These are phyloP conservation scores for Phycomyces blakesleeanus DNA, from an alignment of 192 early-diverging fungal species.

Conservation along the genomic window DNA sequence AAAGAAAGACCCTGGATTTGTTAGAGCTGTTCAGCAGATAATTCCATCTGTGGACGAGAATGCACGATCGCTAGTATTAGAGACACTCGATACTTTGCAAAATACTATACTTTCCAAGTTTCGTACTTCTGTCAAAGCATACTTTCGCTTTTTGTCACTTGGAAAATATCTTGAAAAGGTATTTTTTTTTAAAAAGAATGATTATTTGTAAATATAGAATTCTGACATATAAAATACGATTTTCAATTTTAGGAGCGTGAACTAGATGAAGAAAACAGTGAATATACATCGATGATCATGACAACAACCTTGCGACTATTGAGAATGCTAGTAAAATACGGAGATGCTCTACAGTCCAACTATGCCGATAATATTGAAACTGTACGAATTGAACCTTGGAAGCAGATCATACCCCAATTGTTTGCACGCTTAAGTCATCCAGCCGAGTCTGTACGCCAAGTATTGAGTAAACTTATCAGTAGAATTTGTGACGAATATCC, in stretches of 20 bases:
- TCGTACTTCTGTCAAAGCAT: conserved; percentile 2
- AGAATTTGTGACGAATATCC: conserved; percentile 59
- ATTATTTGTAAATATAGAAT: background rate
- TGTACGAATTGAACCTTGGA: conserved; percentile 52
- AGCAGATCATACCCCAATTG: conserved; percentile 68
- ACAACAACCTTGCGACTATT: conserved; percentile 61
- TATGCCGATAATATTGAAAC: conserved; percentile 42
- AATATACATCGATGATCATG: conserved; percentile 32
- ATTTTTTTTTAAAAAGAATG: too few relatives aligned
- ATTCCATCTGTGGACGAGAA: background rate
- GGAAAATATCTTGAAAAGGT: conserved; percentile 13
- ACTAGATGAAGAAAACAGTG: conserved; percentile 3
- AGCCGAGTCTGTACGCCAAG: conserved; percentile 46
- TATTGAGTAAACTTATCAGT: conserved; percentile 51
- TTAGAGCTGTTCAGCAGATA: background rate
- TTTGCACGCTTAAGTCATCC: conserved; percentile 71
- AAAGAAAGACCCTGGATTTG: background rate
- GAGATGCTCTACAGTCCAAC: conserved; percentile 39
- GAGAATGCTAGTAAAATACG: conserved; percentile 60
- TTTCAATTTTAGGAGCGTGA: conserved; percentile 2
- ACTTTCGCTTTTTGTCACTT: conserved; percentile 15
- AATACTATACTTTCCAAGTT: conserved; percentile 7
- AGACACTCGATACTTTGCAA: conserved; percentile 11
- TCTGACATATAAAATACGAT: background rate
- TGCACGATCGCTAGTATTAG: background rate